Evolutionary conservation across 2,329 filamentous ascomycete genomes (phyloP), one percentile per base, ranked within the genome.

Genomic region (Hymenoscyphus albidus): DNA sequence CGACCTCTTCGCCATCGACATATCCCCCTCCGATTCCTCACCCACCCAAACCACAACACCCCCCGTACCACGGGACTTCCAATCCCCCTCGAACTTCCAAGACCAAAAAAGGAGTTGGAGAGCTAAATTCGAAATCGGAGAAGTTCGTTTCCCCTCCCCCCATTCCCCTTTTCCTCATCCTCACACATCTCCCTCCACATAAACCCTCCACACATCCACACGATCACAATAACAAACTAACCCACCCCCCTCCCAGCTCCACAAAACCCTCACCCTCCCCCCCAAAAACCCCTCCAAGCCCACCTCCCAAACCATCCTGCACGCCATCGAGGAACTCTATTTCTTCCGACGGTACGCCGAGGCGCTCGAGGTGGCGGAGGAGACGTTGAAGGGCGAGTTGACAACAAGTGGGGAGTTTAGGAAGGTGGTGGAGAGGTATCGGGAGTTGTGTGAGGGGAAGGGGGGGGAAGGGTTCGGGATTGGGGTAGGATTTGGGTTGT

Each of bases 1-100:
- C 13, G 77, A 76, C 35, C 77, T 81, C 61, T 75, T 82, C 63
- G 72, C 72, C 68, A 81, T 82, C 65, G 74, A 77, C 31, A 72
- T 81, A 62, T 77, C 76, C 44, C 78, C 79, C 59, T 77, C 75
- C 10, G 76, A 78, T 5, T 22, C 44, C 9, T 35, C 35, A 62
- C 64, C 67, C 5, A 51, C 62, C 14, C 62, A 61, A 4, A 35
- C 64, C 6, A 27, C 64, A 40, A 9, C 27, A 35, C 44, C 65
- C 18, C 72, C 73, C 63, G 59, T 73, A 18, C 74, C 73, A 27
- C 69, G 74, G 51, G 74, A 76, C 64, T 64, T 64, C 39, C 62
- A 64, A 48, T 58, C 62, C 18, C 70, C 75, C 54, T 70, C 66
- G 31, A 69, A 71, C 58, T 76, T 74, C n/a, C 68, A 71, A 38